Evolutionary conservation across 2,329 filamentous ascomycete species (phyloP).

Genomic region (Colletotrichum tofieldiae): DNA sequence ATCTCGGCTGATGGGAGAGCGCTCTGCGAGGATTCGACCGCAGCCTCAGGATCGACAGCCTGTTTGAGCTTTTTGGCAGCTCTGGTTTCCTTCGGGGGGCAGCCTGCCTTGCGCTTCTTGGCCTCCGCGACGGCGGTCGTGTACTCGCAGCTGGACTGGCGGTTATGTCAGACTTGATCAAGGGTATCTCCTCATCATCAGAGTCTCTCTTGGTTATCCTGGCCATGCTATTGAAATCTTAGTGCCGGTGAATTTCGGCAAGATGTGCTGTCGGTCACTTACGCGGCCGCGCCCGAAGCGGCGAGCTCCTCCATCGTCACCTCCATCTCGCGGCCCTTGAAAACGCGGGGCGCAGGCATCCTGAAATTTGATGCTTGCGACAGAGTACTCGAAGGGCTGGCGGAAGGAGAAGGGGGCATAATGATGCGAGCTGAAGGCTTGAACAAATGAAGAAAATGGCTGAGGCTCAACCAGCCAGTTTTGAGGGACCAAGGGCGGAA

Average conservation of each 20-base stretch:
- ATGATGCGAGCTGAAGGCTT: background rate
- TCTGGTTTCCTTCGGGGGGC: background rate
- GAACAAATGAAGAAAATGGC: background rate
- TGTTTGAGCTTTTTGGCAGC: conserved; percentile 1
- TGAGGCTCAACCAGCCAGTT: background rate
- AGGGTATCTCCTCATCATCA: background rate
- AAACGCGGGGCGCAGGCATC: conserved; percentile 43
- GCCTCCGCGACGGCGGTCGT: background rate
- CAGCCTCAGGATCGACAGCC: background rate
- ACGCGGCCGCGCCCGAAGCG: background rate
- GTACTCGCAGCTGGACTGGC: background rate
- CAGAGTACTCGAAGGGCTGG: background rate
- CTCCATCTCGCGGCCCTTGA: conserved; percentile 21
- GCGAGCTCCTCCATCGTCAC: conserved; percentile 22
- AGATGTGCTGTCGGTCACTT: background rate
- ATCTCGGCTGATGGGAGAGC: background rate
- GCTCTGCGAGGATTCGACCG: background rate
- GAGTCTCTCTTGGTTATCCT: background rate
- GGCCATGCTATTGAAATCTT: background rate
- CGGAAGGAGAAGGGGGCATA: too few relatives aligned
- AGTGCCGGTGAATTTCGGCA: background rate
- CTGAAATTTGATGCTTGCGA: background rate
- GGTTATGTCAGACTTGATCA: conserved; percentile 29
- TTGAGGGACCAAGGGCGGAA: background rate
- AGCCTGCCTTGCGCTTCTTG: conserved; percentile 27